These are phyloP conservation scores for Fusarium cyanostomum DNA, from an alignment of 2,329 filamentous ascomycete genomes.

Conservation along the genomic window DNA sequence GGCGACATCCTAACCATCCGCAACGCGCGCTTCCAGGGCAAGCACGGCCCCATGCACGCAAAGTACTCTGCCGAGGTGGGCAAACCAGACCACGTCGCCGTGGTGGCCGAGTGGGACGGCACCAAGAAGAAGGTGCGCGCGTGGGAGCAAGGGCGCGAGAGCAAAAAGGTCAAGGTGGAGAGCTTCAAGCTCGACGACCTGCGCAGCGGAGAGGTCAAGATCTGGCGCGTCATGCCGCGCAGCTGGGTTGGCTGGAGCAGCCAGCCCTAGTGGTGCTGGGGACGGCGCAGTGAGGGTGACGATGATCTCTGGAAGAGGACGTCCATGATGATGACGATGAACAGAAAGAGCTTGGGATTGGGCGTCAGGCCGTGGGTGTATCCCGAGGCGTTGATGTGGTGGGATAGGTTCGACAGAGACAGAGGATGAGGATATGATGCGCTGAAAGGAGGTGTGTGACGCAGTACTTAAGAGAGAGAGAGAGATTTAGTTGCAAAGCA, in stretches of 20 bases:
- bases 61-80: conserved; percentile 92
- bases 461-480: conserved; percentile 9
- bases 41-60: conserved; percentile 92
- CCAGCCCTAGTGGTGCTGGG: conserved; percentile 59
- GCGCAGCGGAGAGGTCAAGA: conserved; percentile 92
- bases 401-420: conserved; percentile 17
- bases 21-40: conserved; percentile 93
- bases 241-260: conserved; percentile 91
- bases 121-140: conserved; percentile 97
- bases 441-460: conserved; percentile 16
- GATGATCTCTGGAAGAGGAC: conserved; percentile 16
- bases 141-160: conserved; percentile 95
- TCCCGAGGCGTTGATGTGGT: conserved; percentile 26
- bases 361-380: conserved; percentile 15
- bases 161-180: conserved; percentile 91
- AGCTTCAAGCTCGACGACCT: conserved; percentile 94
- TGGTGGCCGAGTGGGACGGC: conserved; percentile 97
- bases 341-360: conserved; percentile 21
- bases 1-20: conserved; percentile 94
- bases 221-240: conserved; percentile 94
- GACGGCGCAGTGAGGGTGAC: conserved; percentile 19
- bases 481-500: conserved; percentile 43
- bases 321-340: conserved; percentile 28
- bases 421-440: conserved; percentile 21
- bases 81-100: conserved; percentile 85